phyloP scores from a whole-genome alignment of 108 stramenopile species.

The Bacterosira constricta region DNA sequence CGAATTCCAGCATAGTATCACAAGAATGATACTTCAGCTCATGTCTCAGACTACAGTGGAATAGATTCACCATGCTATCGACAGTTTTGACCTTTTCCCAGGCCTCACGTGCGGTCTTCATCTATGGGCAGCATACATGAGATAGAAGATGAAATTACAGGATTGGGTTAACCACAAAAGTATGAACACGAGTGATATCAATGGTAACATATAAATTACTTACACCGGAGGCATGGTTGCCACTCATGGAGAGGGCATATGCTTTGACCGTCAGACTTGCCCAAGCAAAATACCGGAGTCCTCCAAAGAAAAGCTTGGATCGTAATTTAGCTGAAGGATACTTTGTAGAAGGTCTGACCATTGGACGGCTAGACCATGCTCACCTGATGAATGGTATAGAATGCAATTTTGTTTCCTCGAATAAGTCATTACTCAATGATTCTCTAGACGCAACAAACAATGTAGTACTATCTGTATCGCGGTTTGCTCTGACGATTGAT shows the following conservation, averaged over 20 bases:
- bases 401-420: conserved; percentile 18
- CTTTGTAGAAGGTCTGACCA: conserved; percentile 35
- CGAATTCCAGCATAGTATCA: conserved; percentile 44
- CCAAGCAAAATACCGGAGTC: conserved; percentile 10
- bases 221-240: conserved; percentile 25
- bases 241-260: conserved; percentile 40
- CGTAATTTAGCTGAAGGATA: conserved; percentile 4
- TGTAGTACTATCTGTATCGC: conserved; percentile 9
- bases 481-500: background rate
- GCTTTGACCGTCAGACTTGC: conserved; percentile 37
- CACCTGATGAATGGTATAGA: conserved; percentile 35
- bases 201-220: background rate
- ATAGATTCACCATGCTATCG: conserved; percentile 32
- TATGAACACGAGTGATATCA: background rate
- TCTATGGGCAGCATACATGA: background rate
- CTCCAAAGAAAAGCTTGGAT: background rate
- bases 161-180: too few species aligned
- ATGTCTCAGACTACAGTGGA: conserved; percentile 39
- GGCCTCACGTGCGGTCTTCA: conserved; percentile 32
- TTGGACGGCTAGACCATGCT: conserved; percentile 14
- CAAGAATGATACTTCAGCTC: conserved; percentile 27
- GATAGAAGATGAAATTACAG: background rate
- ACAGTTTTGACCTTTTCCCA: conserved; percentile 41
- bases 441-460: conserved; percentile 20
- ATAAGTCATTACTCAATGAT: conserved; percentile 9